A percentile compares a stretch with the other conserved stretches of the same genome.
phyloP scores from a whole-genome alignment of 2,329 filamentous ascomycete species.

The Colletotrichum tabaci region DNA sequence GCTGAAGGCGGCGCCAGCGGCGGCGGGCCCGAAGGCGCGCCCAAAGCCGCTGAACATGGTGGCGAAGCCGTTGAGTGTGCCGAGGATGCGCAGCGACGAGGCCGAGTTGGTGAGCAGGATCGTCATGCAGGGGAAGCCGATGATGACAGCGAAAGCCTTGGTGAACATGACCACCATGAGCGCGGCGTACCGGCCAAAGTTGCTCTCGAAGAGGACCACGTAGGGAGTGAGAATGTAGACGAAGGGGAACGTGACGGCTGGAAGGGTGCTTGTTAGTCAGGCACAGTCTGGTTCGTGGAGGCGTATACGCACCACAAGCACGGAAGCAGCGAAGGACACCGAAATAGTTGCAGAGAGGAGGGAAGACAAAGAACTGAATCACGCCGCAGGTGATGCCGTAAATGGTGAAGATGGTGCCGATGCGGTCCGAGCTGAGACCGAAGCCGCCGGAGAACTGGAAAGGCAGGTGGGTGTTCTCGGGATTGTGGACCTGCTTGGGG shows the following conservation, averaged over 20 bases:
- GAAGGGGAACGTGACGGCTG: constrained; percentile 77
- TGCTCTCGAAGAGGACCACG: constrained; percentile 73
- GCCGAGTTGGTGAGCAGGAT: constrained; percentile 93
- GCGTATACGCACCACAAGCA: constrained; percentile 63
- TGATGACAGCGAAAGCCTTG: constrained; percentile 83
- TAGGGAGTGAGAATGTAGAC: constrained; percentile 89
- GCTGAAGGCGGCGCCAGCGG: constrained; percentile 80
- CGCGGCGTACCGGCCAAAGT: constrained; percentile 67
- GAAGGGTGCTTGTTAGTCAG: neutral
- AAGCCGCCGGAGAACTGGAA: constrained; percentile 90
- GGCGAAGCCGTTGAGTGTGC: constrained; percentile 92
- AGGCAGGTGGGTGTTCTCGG: constrained; percentile 75
- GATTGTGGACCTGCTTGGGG: constrained; percentile 70
- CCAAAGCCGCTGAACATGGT: constrained; percentile 87
- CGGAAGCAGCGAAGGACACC: constrained; percentile 84
- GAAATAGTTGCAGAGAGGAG: constrained; percentile 78
- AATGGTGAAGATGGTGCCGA: constrained; percentile 87
- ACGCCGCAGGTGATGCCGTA: constrained; percentile 86
- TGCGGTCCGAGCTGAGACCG: constrained; percentile 78
- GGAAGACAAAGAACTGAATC: constrained; percentile 90
- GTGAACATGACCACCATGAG: constrained; percentile 78
- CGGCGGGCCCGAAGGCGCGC: constrained; percentile 82
- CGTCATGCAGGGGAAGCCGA: constrained; percentile 90
- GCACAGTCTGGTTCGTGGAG: neutral
- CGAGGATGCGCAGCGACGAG: constrained; percentile 86